Base-by-base conservation (phyloP, 208 protist genomes). In the Leishmania gerbilli region DNA sequence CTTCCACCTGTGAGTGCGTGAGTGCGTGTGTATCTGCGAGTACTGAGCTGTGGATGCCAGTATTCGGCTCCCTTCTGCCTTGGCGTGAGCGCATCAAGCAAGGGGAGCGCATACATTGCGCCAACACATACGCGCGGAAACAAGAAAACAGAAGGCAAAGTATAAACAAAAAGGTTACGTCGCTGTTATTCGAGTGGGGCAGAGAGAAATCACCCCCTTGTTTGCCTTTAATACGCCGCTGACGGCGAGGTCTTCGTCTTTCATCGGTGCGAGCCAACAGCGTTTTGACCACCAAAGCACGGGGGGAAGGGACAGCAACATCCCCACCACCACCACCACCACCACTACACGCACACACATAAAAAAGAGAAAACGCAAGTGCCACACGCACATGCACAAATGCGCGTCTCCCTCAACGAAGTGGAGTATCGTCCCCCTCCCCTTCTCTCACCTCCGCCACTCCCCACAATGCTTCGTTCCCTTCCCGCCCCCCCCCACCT, bases 111-210 rank as follows among this genome's bases (percentile, higher is more conserved):
- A 53, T 40, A 34, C 68, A 53, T 17, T 31, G 27, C 68, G 49
- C 42, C 19, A 27, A 74, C 68, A 53, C 42, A 74, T 21, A 51
- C 68, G 45, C 21, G 58, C 40, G 58, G 51, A 82, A 27, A 37
- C 45, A 75, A 68, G 69, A 62, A n/a, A 77, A 77, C 21, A 60
- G 58, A 82, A 75, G 42, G 37, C 64, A 74, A 69, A 71, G 55
- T 31, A 76, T 76, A 31, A 24, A 67, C 27, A 15, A 2, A 76
- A 51, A 45, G 58, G 40, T 62, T 45, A 80, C 0, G 37, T 65
- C 62, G 34, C 15, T 40, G 45, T 74, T 74, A 74, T n/a, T 51
- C 45, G 68, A 74, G 24, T 74, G 40, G 31, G 45, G 62, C 34
- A 51, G 27, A 62, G 68, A 55, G 45, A 42, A 45, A 47, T 42